phyloP scores from a whole-genome alignment of 805 yeast species.

The Cyberlindnera veronae region DNA sequence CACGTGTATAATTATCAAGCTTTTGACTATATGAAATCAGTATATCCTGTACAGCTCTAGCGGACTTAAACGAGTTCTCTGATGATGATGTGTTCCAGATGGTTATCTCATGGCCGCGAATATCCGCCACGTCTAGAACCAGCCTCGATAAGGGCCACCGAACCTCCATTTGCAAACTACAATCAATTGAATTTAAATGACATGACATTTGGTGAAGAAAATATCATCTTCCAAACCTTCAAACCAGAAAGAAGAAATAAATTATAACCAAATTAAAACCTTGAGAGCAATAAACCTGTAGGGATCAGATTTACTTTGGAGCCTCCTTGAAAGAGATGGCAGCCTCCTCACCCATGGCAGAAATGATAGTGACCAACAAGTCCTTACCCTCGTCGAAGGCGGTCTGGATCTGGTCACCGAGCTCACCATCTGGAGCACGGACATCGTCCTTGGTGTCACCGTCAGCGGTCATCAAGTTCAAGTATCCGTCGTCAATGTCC shows the following conservation, averaged over 20 bases:
- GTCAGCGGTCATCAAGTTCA: conserved; percentile 92
- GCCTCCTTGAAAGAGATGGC: conserved; percentile 98
- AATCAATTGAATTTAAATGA: conserved; percentile 1
- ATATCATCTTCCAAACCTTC: neutral
- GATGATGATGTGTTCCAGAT: too few species aligned
- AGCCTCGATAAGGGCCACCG: too few species aligned
- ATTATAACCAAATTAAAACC: neutral
- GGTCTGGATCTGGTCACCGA: conserved; percentile 88
- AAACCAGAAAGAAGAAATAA: conserved; percentile 1
- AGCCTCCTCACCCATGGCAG: conserved; percentile 99
- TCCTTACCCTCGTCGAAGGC: conserved; percentile 99
- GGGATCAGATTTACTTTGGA: conserved; percentile 51
- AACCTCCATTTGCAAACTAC: too few species aligned
- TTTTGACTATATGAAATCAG: too few species aligned
- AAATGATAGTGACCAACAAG: conserved; percentile 90
- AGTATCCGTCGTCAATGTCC: conserved; percentile 98
- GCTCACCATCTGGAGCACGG: conserved; percentile 95
- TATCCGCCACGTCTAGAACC: too few species aligned
- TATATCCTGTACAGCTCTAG: too few species aligned
- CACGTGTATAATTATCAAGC: too few species aligned
- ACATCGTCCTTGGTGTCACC: conserved; percentile 99
- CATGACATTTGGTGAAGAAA: conserved; percentile 4
- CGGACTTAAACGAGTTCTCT: too few species aligned
- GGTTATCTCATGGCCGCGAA: too few species aligned
- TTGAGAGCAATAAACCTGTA: too few species aligned